Percentiles rank a stretch among this genome's conserved stretches.
Evolutionary conservation across 257 asterid genomes (phyloP).

Genomic region (Solanum infundibuliforme): DNA sequence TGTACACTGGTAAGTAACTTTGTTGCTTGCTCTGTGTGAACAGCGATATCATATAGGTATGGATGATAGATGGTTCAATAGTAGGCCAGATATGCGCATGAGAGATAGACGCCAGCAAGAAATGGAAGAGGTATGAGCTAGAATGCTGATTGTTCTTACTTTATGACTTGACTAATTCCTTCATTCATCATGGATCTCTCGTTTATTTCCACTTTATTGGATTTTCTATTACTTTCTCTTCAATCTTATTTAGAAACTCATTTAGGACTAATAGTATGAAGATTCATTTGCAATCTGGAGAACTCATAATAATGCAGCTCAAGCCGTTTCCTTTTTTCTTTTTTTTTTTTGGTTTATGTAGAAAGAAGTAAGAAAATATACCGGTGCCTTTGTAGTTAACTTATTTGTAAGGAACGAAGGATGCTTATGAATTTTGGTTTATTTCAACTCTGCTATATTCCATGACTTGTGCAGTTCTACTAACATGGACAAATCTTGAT

Average conservation of each 20-base stretch:
- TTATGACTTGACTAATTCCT: background rate
- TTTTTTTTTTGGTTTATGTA: background rate
- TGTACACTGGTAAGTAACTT: background rate
- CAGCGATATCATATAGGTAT: constrained; percentile 17
- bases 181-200: background rate
- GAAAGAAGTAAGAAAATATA: background rate
- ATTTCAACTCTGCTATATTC: background rate
- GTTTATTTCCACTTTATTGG: background rate
- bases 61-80: constrained; percentile 60
- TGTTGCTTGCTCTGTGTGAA: background rate
- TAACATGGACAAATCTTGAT: background rate
- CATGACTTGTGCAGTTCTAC: background rate
- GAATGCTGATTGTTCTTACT: background rate
- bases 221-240: background rate
- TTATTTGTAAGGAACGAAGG: background rate
- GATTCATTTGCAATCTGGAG: background rate
- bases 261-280: background rate
- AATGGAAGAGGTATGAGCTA: constrained; percentile 37
- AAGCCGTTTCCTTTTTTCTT: background rate
- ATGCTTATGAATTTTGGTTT: background rate
- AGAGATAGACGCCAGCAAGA: constrained; percentile 37
- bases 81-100: constrained; percentile 48
- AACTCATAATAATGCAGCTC: background rate
- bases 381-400: background rate
- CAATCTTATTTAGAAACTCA: background rate